Percentiles rank a stretch among this genome's conserved stretches.
phyloP scores from a whole-genome alignment of 1,139 yeast genomes.

The Neolecta irregularis region DNA sequence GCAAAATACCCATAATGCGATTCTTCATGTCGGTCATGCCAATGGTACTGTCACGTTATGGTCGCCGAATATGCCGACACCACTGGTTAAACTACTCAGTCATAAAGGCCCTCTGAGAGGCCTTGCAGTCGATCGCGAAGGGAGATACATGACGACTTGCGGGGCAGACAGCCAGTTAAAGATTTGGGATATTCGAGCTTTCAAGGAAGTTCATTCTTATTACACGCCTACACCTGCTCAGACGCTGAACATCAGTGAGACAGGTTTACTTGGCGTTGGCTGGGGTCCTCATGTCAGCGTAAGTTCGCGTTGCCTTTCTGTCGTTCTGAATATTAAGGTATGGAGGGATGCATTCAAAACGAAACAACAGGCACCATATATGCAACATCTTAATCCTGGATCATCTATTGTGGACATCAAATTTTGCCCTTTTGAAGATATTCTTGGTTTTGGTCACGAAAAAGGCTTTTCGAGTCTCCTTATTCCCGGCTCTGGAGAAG shows the following conservation, averaged over 20 bases:
- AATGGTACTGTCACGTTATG: constrained; percentile 88
- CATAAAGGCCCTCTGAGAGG: constrained; percentile 80
- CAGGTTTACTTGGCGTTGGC: constrained; percentile 72
- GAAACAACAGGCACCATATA: constrained; percentile 64
- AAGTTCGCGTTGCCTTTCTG: not conserved
- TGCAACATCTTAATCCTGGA: constrained; percentile 78
- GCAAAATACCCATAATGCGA: constrained; percentile 92
- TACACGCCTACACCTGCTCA: constrained; percentile 76
- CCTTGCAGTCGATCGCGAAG: constrained; percentile 78
- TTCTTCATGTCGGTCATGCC: constrained; percentile 81
- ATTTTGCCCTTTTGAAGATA: constrained; percentile 92
- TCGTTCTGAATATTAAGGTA: constrained; percentile 18
- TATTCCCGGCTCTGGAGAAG: constrained; percentile 96
- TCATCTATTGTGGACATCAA: constrained; percentile 49
- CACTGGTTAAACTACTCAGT: constrained; percentile 67
- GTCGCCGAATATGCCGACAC: constrained; percentile 82
- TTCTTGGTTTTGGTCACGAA: constrained; percentile 75
- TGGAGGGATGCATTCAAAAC: constrained; percentile 57
- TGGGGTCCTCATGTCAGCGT: constrained; percentile 87
- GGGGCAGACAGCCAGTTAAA: constrained; percentile 76
- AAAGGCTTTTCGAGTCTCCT: constrained; percentile 65
- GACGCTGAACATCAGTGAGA: constrained; percentile 66
- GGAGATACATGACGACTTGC: constrained; percentile 84
- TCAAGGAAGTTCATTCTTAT: constrained; percentile 50
- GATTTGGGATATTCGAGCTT: constrained; percentile 86